These are phyloP conservation scores for Psilocybe subaeruginosa DNA, from an alignment of 768 basidiomycete species.

Conservation along the genomic window DNA sequence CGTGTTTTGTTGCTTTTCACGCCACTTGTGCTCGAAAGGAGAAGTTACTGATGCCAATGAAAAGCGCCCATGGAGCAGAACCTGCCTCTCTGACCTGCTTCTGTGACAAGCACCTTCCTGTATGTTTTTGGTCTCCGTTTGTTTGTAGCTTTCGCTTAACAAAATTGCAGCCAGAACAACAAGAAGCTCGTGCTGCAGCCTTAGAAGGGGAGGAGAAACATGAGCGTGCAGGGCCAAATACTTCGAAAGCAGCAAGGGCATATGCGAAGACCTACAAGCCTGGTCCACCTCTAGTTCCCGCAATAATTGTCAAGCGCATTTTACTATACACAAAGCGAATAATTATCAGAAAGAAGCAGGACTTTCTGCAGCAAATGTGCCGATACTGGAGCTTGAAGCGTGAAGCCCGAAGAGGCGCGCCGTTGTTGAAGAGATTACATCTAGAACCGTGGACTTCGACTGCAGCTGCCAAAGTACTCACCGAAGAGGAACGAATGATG, in stretches of 20 bases:
- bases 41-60: conserved; percentile 87
- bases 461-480: conserved; percentile 61
- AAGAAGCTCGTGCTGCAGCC: conserved; percentile 59
- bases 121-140: conserved; percentile 38
- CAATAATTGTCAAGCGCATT: conserved; percentile 81
- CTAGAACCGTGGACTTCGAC: conserved; percentile 97
- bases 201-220: conserved; percentile 55
- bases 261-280: conserved; percentile 92
- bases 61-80: conserved; percentile 75
- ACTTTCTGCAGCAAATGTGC: conserved; percentile 79
- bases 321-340: conserved; percentile 73
- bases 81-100: conserved; percentile 74
- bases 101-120: conserved; percentile 92
- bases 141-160: not conserved
- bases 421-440: conserved; percentile 89
- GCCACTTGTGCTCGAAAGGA: conserved; percentile 91
- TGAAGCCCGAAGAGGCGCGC: conserved; percentile 91
- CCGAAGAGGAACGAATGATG: conserved; percentile 80
- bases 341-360: conserved; percentile 70
- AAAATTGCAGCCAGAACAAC: conserved; percentile 62
- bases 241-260: conserved; percentile 83
- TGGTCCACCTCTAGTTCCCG: conserved; percentile 91
- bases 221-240: conserved; percentile 39
- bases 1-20: conserved; percentile 94
- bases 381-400: conserved; percentile 98